phyloP scores from a whole-genome alignment of 768 basidiomycete species.

The Rhodosporidiobolus odoratus region DNA sequence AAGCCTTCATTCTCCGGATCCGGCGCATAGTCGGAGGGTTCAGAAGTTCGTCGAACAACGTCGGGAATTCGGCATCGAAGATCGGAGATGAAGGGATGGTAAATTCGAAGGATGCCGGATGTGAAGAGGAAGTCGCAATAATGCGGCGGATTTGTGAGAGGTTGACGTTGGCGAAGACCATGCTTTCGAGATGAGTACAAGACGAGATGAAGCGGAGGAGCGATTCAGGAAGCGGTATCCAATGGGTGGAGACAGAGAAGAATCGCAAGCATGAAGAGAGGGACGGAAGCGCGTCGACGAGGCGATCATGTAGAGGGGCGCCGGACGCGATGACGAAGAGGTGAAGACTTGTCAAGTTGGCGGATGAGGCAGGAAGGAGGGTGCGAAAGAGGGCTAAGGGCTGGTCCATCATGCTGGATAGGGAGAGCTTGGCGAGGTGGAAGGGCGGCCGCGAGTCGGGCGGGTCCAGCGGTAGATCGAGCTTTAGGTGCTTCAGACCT shows the following conservation, averaged over 20 bases:
- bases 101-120: background rate
- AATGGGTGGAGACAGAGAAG: slow-evolving; percentile 4
- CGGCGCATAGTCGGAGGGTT: background rate
- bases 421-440: background rate
- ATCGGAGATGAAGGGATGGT: slow-evolving; percentile 5
- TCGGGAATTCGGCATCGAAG: too few species aligned
- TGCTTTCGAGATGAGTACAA: background rate
- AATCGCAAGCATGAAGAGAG: background rate
- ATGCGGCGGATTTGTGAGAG: background rate
- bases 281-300: slow-evolving; percentile 2
- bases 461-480: slow-evolving; percentile 20
- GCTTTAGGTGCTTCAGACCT: slow-evolving; percentile 16
- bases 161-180: slow-evolving; percentile 1
- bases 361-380: background rate
- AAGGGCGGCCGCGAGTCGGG: background rate
- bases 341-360: slow-evolving; percentile 1
- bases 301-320: background rate
- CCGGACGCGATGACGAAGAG: slow-evolving; percentile 12
- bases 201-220: background rate
- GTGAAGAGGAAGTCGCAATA: background rate
- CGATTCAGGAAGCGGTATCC: background rate
- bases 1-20: background rate
- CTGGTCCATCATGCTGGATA: slow-evolving; percentile 20
- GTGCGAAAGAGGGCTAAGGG: background rate
- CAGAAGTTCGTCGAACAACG: background rate